Evolutionary conservation across 345 rosid species (phyloP), one percentile per base, ranked within the genome.

Genomic region (Populus ilicifolia): DNA sequence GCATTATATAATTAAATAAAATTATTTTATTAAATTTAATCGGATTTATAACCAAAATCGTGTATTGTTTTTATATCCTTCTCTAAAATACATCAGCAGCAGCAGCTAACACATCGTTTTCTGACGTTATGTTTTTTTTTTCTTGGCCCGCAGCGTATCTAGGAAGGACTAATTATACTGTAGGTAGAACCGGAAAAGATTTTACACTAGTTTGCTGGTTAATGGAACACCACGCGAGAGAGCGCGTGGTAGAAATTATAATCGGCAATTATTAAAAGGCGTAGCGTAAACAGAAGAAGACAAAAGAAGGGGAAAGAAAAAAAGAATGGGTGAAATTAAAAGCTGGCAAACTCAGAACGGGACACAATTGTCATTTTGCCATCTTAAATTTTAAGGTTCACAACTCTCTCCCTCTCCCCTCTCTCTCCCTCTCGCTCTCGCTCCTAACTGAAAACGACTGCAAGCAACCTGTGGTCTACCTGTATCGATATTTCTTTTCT

Each of bases 391-490:
- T 84, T 86, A 90, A 88, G 94, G 92, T 88, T 86, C 89, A 76
- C 77, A 59, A 46, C 82, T 83, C 82, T 87, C 84, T 71, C 84
- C 61, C 82, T 68, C 39, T 61, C 43, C 38, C 80, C 27, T 44
- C n/a, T 0, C 27, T 27, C 80, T 67, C 81, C 75, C 81, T 84
- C 82, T 73, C 84, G 63, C 83, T 71, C 71, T 48, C 71, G 29
- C 81, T 68, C 81, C 82, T 73, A 81, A 83, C 89, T 80, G 94
- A 92, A 90, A 89, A 87, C 92, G 97, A 93, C 95, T 85, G 97
- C 91, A 82, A 90, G 91, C 93, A 92, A 88, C 93, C 89, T 89
- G 87, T 87, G 92, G 90, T 87, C 93, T 84, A 48, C 89, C 89
- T 85, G 84, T 80, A 84, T 71, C 50, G 25, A 65, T 70, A 71